Conservation (phyloP, 2,329 filamentous ascomycete species). For the Colletotrichum musicola region DNA sequence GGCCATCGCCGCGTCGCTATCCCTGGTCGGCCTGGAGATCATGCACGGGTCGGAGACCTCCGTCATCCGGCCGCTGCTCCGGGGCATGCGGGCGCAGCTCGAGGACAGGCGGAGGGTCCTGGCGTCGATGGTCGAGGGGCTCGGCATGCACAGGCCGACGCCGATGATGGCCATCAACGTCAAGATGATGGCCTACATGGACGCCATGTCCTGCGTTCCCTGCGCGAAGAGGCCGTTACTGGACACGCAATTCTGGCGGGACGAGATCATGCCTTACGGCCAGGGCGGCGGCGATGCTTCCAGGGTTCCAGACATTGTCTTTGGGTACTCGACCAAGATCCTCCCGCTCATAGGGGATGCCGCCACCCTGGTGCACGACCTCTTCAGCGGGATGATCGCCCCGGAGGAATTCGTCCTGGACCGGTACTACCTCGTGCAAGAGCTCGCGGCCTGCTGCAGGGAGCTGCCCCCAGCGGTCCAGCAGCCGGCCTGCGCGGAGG, state of each 20-base stretch:
- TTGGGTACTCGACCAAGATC: conserved; percentile 23
- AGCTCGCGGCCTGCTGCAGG: neutral
- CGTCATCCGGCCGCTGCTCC: conserved; percentile 7
- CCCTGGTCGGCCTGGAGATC: conserved; percentile 27
- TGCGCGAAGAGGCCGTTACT: conserved; percentile 17
- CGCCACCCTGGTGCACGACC: conserved; percentile 17
- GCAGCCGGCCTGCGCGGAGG: neutral
- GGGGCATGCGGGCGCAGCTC: conserved; percentile 10
- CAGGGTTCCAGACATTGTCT: conserved; percentile 25
- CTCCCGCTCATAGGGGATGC: conserved; percentile 18
- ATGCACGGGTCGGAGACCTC: conserved; percentile 19
- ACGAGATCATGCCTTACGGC: neutral
- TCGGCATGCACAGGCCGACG: neutral
- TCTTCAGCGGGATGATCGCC: neutral
- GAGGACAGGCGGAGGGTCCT: neutral
- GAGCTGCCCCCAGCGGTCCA: conserved; percentile 2
- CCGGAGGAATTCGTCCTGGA: conserved; percentile 2
- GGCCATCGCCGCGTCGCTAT: conserved; percentile 26
- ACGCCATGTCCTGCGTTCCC: conserved; percentile 28
- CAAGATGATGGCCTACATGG: conserved; percentile 34
- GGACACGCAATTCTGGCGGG: conserved; percentile 17
- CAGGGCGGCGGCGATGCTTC: neutral
- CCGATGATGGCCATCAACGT: conserved; percentile 27
- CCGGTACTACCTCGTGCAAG: conserved; percentile 6
- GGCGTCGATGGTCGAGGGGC: neutral